Conservation (phyloP, 2,329 filamentous ascomycete species). For the Pleoardoris graminearum region DNA sequence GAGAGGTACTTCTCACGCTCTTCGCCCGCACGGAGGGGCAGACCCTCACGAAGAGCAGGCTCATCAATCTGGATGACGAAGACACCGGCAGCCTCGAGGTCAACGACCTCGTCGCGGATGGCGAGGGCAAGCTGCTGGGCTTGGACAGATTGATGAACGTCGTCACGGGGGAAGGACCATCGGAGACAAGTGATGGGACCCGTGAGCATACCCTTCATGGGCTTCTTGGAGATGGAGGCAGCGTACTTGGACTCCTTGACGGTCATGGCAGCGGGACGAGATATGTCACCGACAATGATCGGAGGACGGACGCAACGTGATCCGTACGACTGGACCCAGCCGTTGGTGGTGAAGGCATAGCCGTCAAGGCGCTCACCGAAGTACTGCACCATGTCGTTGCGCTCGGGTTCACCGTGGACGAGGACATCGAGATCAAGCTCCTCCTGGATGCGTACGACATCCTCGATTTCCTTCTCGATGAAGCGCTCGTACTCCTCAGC, state of each 20-base stretch:
- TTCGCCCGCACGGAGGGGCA: constrained; percentile 88
- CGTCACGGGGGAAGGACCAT: constrained; percentile 99
- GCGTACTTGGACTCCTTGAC: constrained; percentile 99
- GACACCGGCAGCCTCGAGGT: constrained; percentile 95
- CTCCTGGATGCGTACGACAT: constrained; percentile 95
- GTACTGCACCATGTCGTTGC: constrained; percentile 99
- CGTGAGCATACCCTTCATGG: constrained; percentile 99
- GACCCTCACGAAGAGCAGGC: constrained; percentile 98
- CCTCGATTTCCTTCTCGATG: constrained; percentile 97
- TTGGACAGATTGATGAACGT: constrained; percentile 98
- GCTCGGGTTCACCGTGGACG: constrained; percentile 98
- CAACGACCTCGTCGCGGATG: constrained; percentile 96
- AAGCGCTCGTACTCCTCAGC: constrained; percentile 94
- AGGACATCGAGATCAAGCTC: constrained; percentile 96
- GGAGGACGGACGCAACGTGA: constrained; percentile 97
- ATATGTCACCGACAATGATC: constrained; percentile 98
- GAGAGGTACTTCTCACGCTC: constrained; percentile 96
- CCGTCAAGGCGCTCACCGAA: constrained; percentile 97
- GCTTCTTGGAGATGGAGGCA: constrained; percentile 92
- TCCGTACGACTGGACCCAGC: constrained; percentile 98
- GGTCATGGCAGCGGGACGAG: constrained; percentile 94
- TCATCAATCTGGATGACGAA: constrained; percentile 99
- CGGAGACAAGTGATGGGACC: constrained; percentile 97
- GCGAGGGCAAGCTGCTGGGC: constrained; percentile 98
- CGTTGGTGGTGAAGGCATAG: constrained; percentile 98